Evolutionary conservation across 768 basidiomycete species (phyloP).

Genomic region (Leccinum variicolor): DNA sequence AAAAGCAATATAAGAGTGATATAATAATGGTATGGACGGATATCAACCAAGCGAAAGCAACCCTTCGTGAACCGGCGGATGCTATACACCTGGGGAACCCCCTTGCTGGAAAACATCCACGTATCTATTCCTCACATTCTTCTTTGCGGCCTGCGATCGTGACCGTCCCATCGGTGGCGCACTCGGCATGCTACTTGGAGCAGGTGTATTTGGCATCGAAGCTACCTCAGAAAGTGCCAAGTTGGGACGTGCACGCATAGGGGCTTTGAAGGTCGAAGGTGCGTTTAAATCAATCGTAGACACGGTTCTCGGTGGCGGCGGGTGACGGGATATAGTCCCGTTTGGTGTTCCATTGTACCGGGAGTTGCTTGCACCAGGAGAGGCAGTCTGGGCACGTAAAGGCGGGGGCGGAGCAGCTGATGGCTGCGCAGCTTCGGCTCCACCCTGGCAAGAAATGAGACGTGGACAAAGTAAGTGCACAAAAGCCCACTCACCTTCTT

Average conservation of each 20-base stretch:
- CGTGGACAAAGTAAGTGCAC: not conserved
- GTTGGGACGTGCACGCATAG: constrained; percentile 62
- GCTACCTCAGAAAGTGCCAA: constrained; percentile 49
- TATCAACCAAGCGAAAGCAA: not conserved
- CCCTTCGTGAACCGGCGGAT: not conserved
- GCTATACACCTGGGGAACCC: constrained; percentile 18
- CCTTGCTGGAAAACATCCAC: constrained; percentile 85
- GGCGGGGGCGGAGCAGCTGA: constrained; percentile 70
- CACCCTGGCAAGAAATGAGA: constrained; percentile 41
- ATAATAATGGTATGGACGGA: constrained; percentile 14
- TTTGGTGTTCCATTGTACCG: constrained; percentile 32
- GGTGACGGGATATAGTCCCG: constrained; percentile 12
- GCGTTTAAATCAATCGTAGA: constrained; percentile 61
- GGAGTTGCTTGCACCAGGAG: constrained; percentile 55
- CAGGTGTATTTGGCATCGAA: constrained; percentile 34
- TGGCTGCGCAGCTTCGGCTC: constrained; percentile 50
- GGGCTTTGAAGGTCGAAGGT: constrained; percentile 49
- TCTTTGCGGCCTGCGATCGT: constrained; percentile 61
- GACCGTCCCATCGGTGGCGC: constrained; percentile 46
- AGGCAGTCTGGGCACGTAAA: constrained; percentile 80
- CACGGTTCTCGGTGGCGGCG: constrained; percentile 43
- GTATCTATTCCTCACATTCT: constrained; percentile 77
- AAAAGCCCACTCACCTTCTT: constrained; percentile 60
- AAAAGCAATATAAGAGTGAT: constrained; percentile 15
- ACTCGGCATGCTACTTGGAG: constrained; percentile 15